Evolutionary conservation across 2,329 filamentous ascomycete species (phyloP), one percentile per base, ranked within the genome.

Genomic region (Tolypocladium capitatum): DNA sequence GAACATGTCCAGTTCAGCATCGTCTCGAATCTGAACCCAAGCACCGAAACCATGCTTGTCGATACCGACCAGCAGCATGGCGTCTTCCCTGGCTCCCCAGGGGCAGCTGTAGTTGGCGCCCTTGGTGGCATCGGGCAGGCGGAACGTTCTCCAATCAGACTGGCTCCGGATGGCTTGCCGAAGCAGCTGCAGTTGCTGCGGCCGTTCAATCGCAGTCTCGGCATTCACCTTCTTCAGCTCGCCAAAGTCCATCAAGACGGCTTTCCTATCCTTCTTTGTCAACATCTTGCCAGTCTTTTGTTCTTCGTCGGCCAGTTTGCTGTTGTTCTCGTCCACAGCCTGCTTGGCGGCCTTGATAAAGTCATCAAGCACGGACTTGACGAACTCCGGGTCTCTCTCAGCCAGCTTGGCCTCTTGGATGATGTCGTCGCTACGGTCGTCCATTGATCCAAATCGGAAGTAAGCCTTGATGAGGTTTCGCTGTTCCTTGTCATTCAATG

Each of bases 241-340:
- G 42, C 85, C 83, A 66, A 90, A 95, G 62, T 97, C 90, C 58
- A 98, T 96, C 41, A 98, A 72, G 18, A 98, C 87, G 1, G 92
- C 92, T 67, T 98, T 98, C 66, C 88, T 88, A 62, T 98, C 92
- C 65, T 98, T 98, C 71, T 97, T 96, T 0, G 91, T 94, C 47
- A 94, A 68, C 2, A 81, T 76, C 62, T 92, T 94, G 60, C 87
- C 87, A 0, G 78, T 75, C 53, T 84, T 80, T 64, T 92, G 86
- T 56, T 95, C 88, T 59, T 89, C 87, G 52, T 84, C 81, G 32
- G 89, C 78, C 18, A 94, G 75, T 50, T 80, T 80, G 21, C 83
- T 81, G 52, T 78, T 84, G 56, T 88, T 84, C 32, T 73, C 73
- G 8, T 81, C 78, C 45, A 84, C 74, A 9, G 80, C 79, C 48